Evolutionary conservation across 1,284 basidiomycete species (phyloP), one percentile per base, ranked within the genome.

Genomic region (Ustilago tritici): DNA sequence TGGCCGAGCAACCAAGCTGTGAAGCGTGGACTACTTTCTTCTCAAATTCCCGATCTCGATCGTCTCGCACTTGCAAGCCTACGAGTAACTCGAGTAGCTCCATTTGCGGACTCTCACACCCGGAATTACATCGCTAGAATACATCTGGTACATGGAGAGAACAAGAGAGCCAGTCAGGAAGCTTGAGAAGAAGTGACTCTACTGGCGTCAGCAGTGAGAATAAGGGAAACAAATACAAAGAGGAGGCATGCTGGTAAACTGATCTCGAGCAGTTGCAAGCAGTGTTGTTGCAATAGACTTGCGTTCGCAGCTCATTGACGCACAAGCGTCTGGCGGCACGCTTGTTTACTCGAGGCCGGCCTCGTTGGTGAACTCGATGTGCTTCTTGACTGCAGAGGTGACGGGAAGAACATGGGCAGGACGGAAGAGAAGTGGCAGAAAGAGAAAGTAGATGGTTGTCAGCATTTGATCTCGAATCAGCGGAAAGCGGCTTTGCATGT

Each of bases 311-410:
- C 11, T 19, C 6, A 15, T 19, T 19, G 43, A 11, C n/a, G 43
- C 17, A 19, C 43, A 46, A 11, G 43, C 43, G 43, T 46, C 7
- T 46, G 17, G 17, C 43, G 43, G 23, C 8, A 15, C 19, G 23
- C 43, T n/a, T 23, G 31, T 4, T 53, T 68, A 85, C 46, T 85
- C 85, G 17, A 83, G 59, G 32, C 89, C 89, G 59, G 87, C 87
- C 82, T 98, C 95, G 85, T 91, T 92, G 54, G 95, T 98, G 91
- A 97, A 99, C 49, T 93, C 91, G 12, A 95, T 92, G 85, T 98
- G 95, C 84, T 91, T 92, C 88, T 90, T 91, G 82, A 84, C 43
- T 46, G 67, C 71, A 61, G 23, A 62, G 17, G 2, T n/a, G 40
- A 41, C 11, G 28, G 56, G n/a, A 23, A 40, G 36, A 47, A 14